phyloP scores from a whole-genome alignment of 2,329 filamentous ascomycete species.

The Diaporthe aspalathi region DNA sequence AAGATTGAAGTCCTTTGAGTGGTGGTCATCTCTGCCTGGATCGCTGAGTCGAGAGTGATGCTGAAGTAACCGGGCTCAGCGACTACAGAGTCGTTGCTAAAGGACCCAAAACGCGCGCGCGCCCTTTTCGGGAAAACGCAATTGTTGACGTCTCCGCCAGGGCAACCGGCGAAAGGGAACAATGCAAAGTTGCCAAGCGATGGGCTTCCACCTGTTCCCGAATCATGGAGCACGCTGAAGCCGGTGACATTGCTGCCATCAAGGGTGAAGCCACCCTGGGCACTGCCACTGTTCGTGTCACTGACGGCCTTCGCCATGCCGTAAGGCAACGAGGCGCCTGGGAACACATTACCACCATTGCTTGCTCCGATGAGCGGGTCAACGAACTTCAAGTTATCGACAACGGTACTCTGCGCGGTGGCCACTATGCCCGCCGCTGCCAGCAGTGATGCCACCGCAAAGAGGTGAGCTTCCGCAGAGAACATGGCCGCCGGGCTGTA shows the following conservation, averaged over 20 bases:
- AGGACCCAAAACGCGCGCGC: slow-evolving; percentile 55
- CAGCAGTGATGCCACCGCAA: not conserved
- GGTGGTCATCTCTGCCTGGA: slow-evolving; percentile 75
- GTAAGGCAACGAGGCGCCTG: slow-evolving; percentile 57
- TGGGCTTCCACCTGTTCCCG: slow-evolving; percentile 66
- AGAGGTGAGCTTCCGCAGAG: not conserved
- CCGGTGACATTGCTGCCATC: slow-evolving; percentile 62
- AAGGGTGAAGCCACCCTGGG: slow-evolving; percentile 68
- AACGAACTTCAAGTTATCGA: slow-evolving; percentile 41
- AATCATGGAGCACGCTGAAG: slow-evolving; percentile 70
- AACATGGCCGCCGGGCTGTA: slow-evolving; percentile 2
- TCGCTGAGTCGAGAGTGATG: slow-evolving; percentile 67
- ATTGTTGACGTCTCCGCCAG: slow-evolving; percentile 68
- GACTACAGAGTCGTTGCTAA: slow-evolving; percentile 62
- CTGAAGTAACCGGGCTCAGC: slow-evolving; percentile 75
- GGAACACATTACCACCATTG: slow-evolving; percentile 57
- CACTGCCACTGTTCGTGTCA: slow-evolving; percentile 64
- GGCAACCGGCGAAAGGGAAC: slow-evolving; percentile 74
- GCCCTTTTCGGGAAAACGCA: slow-evolving; percentile 68
- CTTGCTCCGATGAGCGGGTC: slow-evolving; percentile 56
- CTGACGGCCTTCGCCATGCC: slow-evolving; percentile 69
- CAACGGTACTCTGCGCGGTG: slow-evolving; percentile 18
- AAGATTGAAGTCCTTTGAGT: slow-evolving; percentile 75
- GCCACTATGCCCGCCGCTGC: not conserved
- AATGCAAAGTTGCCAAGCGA: slow-evolving; percentile 80